phyloP scores from a whole-genome alignment of 768 basidiomycete genomes.

The Tephrocybe sp. region DNA sequence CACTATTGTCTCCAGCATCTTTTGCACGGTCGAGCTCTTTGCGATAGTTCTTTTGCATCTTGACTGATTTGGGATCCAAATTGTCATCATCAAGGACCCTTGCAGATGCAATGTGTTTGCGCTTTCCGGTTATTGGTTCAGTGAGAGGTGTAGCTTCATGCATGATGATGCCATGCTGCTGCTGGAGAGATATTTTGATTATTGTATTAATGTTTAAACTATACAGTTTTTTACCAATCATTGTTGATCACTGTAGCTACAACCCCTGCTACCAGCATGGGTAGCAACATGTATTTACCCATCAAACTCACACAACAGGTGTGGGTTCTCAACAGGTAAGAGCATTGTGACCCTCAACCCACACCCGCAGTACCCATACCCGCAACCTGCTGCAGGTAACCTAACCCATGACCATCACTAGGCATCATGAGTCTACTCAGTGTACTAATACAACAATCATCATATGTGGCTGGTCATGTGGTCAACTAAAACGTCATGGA shows the following conservation, averaged over 20 bases:
- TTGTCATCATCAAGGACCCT: neutral
- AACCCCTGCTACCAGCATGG: neutral
- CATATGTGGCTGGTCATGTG: no score
- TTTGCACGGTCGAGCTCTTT: neutral
- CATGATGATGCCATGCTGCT: neutral
- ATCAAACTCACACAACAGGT: neutral
- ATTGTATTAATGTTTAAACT: neutral
- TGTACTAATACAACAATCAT: no score
- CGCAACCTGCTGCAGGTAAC: neutral
- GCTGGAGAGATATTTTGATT: neutral
- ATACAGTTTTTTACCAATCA: neutral
- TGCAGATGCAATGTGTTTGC: neutral
- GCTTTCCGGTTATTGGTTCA: neutral
- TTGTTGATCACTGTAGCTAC: neutral
- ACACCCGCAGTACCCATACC: neutral
- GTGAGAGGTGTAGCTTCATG: neutral
- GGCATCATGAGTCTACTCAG: no score
- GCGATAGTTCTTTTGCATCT: neutral
- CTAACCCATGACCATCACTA: neutral
- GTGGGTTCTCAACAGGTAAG: neutral
- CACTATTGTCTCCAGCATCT: neutral
- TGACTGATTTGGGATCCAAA: neutral
- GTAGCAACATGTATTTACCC: no score
- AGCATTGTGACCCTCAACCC: neutral
- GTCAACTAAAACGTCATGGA: no score